Conservation (phyloP, 1,284 basidiomycete genomes). For the Cutaneotrichosporon sp. region DNA sequence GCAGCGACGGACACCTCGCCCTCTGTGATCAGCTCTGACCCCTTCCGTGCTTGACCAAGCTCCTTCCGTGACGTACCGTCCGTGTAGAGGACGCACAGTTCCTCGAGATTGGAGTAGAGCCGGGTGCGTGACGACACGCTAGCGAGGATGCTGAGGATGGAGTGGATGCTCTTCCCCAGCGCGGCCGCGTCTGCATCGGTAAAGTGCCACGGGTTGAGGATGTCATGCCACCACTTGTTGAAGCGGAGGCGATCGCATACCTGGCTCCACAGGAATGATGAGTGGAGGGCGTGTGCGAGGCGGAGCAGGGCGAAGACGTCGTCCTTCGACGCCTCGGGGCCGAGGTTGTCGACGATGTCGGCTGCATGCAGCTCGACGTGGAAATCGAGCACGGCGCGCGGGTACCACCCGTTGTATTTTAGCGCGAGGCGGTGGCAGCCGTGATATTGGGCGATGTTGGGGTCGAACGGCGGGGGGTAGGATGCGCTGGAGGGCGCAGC, state of each 20-base stretch:
- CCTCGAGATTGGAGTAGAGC: conserved; percentile 13
- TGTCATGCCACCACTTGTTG: conserved; percentile 12
- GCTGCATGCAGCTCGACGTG: conserved; percentile 18
- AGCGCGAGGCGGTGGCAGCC: conserved; percentile 15
- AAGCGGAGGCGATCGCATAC: conserved; percentile 12
- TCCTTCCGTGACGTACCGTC: too few species aligned
- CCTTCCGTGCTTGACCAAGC: neutral
- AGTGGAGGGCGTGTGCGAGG: conserved; percentile 14
- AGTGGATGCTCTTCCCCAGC: conserved; percentile 10
- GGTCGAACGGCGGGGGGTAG: conserved; percentile 10
- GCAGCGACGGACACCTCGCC: conserved; percentile 7
- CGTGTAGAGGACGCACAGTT: conserved; percentile 14
- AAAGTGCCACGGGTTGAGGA: conserved; percentile 17
- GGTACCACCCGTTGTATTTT: conserved; percentile 20
- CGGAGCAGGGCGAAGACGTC: conserved; percentile 13
- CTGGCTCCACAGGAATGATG: conserved; percentile 11
- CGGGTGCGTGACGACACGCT: conserved; percentile 3
- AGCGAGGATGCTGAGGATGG: conserved; percentile 13
- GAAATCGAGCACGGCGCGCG: conserved; percentile 19
- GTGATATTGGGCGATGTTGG: conserved; percentile 12
- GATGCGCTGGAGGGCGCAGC: neutral
- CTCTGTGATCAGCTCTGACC: neutral
- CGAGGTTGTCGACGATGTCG: conserved; percentile 9
- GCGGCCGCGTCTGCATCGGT: conserved; percentile 4
- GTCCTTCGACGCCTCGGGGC: conserved; percentile 1